phyloP scores from a whole-genome alignment of 2,329 filamentous ascomycete genomes.

The Fusarium drepaniforme region DNA sequence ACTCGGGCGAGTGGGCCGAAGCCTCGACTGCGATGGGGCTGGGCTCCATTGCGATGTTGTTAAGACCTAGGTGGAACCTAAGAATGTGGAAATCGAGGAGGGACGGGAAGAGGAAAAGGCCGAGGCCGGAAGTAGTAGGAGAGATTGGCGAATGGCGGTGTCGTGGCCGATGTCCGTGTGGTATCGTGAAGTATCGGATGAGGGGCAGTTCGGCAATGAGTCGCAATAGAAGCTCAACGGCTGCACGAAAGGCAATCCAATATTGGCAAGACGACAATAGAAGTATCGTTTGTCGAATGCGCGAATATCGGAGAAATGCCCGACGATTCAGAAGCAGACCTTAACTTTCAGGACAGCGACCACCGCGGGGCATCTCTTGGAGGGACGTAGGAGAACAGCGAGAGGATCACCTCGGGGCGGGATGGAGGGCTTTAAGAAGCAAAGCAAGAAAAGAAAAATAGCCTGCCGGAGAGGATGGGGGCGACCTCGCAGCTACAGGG shows the following conservation, averaged over 20 bases:
- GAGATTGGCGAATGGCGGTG: neutral
- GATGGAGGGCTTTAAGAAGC: neutral
- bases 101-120: neutral
- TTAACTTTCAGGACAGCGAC: neutral
- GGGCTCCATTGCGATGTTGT: slow-evolving; percentile 45
- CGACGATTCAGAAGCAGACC: neutral
- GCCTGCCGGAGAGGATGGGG: slow-evolving; percentile 3
- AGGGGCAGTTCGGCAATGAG: slow-evolving; percentile 17
- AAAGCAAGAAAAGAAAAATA: neutral
- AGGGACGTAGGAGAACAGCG: slow-evolving; percentile 1
- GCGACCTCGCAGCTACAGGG: slow-evolving; percentile 38
- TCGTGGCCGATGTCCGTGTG: slow-evolving; percentile 4
- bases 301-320: neutral
- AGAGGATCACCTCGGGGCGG: neutral
- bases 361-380: slow-evolving; percentile 10
- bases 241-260: neutral
- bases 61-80: neutral
- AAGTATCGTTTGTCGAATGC: neutral
- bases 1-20: slow-evolving; percentile 37
- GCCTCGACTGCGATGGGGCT: slow-evolving; percentile 46
- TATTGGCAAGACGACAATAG: neutral
- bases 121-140: neutral
- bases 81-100: neutral
- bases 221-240: slow-evolving; percentile 4
- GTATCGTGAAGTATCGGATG: slow-evolving; percentile 5